Conservation (phyloP, 371 early-diverging fungal species). For the Quaeritorhiza haematococci region DNA sequence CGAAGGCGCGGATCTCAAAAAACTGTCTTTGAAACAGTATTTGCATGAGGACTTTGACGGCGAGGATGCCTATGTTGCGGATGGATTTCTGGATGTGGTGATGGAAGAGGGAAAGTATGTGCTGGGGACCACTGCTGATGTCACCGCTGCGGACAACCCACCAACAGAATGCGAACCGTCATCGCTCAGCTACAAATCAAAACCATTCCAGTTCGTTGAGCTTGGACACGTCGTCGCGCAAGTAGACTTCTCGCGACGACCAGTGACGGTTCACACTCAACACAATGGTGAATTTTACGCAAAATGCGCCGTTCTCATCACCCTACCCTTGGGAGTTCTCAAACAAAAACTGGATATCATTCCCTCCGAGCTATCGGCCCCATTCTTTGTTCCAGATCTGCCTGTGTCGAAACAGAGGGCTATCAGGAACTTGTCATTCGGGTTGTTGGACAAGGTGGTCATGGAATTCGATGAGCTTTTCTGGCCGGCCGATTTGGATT, state of each 20-base stretch:
- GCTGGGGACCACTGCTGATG: too few relatives aligned
- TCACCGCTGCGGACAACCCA: too few relatives aligned
- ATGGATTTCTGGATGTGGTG: slow-evolving; percentile 13
- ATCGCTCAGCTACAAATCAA: too few relatives aligned
- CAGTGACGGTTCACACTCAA: background rate
- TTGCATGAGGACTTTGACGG: slow-evolving; percentile 9
- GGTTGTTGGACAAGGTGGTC: slow-evolving; percentile 19
- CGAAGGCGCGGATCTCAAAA: background rate
- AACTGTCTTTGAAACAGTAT: background rate
- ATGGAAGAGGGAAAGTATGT: slow-evolving; percentile 10
- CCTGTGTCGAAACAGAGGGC: slow-evolving; percentile 6
- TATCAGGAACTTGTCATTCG: slow-evolving; percentile 10
- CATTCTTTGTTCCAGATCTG: slow-evolving; percentile 14
- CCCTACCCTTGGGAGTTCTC: slow-evolving; percentile 19
- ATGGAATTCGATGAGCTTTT: slow-evolving; percentile 16
- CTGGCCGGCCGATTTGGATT: slow-evolving; percentile 13
- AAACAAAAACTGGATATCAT: slow-evolving; percentile 5
- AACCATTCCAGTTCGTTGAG: too few relatives aligned
- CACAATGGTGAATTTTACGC: slow-evolving; percentile 4
- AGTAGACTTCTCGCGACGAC: background rate
- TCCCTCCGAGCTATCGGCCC: too few relatives aligned
- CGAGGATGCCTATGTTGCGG: slow-evolving; percentile 16
- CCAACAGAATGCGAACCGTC: too few relatives aligned
- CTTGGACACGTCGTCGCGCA: background rate
- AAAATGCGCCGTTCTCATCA: slow-evolving; percentile 8